Evolutionary conservation across 441 rosid genomes (phyloP).

Genomic region (Pelargonium myrrhifolium): DNA sequence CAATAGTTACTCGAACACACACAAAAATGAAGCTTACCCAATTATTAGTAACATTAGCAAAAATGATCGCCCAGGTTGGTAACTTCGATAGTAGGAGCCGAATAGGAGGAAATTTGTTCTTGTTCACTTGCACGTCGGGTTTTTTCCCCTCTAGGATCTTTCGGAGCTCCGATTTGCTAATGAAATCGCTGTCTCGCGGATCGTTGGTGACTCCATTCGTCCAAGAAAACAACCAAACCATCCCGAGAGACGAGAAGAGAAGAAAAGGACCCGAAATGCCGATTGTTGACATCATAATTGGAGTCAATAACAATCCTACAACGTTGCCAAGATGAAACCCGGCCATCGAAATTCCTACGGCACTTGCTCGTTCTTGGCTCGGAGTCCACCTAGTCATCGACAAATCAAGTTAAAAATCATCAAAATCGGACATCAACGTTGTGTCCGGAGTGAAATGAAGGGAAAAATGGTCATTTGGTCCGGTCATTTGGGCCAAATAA

Average conservation of each 20-base stretch:
- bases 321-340: constrained; percentile 96
- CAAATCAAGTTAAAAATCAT: no score
- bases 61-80: constrained; percentile 81
- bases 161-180: constrained; percentile 50
- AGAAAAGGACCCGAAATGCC: constrained; percentile 76
- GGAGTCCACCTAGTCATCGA: constrained; percentile 69
- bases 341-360: constrained; percentile 89
- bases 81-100: constrained; percentile 53
- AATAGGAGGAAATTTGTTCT: constrained; percentile 40
- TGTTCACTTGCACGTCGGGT: constrained; percentile 19
- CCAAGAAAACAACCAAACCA: constrained; percentile 72
- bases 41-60: constrained; percentile 77
- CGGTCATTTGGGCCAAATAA: no score
- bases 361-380: constrained; percentile 70
- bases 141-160: constrained; percentile 67
- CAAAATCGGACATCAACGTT: no score
- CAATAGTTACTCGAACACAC: no score
- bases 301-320: constrained; percentile 62
- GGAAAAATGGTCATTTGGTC: no score
- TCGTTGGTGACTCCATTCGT: constrained; percentile 42
- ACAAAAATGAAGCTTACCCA: constrained; percentile 65
- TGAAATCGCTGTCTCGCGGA: constrained; percentile 55
- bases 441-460: no score
- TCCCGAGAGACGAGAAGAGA: constrained; percentile 63
- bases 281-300: constrained; percentile 55